phyloP scores from a whole-genome alignment of 2,329 filamentous ascomycete genomes.

The Fusarium tanahbumbuense region DNA sequence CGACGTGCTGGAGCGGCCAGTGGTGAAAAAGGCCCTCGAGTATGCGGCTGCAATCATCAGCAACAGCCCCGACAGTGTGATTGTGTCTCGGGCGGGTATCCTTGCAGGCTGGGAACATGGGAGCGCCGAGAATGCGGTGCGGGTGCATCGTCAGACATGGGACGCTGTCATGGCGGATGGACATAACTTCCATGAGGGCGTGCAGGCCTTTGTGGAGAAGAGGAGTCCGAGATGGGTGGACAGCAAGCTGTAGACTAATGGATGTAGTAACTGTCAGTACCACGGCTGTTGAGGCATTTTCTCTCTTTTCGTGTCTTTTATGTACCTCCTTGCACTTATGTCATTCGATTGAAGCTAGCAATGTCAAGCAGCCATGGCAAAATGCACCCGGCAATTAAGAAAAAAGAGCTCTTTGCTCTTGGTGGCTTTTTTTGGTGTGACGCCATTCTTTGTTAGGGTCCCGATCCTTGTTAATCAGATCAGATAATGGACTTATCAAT shows the following conservation, averaged over 20 bases:
- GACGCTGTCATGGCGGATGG: slow-evolving; percentile 68
- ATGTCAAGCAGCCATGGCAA: neutral
- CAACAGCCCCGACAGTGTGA: slow-evolving; percentile 77
- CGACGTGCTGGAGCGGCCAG: slow-evolving; percentile 50
- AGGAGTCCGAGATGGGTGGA: slow-evolving; percentile 72
- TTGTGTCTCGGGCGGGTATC: slow-evolving; percentile 75
- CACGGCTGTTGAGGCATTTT: slow-evolving; percentile 27
- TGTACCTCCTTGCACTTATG: neutral
- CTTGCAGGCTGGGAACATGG: slow-evolving; percentile 75
- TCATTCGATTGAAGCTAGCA: neutral
- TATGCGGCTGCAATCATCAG: slow-evolving; percentile 69
- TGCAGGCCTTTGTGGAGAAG: slow-evolving; percentile 79
- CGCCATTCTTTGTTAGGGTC: slow-evolving; percentile 21
- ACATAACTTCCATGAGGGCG: slow-evolving; percentile 77
- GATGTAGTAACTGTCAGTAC: slow-evolving; percentile 2
- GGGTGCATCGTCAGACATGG: slow-evolving; percentile 63
- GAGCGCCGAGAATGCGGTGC: slow-evolving; percentile 68
- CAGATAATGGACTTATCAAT: slow-evolving; percentile 42
- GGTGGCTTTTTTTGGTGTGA: slow-evolving; percentile 24
- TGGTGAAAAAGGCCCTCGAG: slow-evolving; percentile 66
- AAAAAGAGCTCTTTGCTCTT: neutral
- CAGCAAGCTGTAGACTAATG: slow-evolving; percentile 61
- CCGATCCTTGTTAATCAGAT: slow-evolving; percentile 34
- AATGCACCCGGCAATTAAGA: neutral
- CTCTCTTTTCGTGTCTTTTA: neutral